Percentiles rank a stretch among this genome's conserved stretches.
These are phyloP conservation scores for Cyberlindnera mississippiensis DNA, from an alignment of 805 yeast species.

Conservation along the genomic window DNA sequence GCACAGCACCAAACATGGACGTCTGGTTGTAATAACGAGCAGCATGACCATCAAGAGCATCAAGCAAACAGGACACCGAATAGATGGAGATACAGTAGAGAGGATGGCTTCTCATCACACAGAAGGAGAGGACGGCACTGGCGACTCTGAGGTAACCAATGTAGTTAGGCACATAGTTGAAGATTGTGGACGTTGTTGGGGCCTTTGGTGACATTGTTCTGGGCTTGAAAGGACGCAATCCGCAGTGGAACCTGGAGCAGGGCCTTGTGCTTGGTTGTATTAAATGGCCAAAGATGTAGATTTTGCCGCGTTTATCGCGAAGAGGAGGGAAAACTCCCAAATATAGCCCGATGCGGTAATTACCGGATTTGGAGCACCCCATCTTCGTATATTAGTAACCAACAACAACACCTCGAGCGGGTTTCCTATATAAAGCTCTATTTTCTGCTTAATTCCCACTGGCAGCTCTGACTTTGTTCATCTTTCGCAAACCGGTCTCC, in stretches of 20 bases:
- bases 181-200: conserved; percentile 49
- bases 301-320: too few species aligned
- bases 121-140: conserved; percentile 75
- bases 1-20: conserved; percentile 90
- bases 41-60: conserved; percentile 94
- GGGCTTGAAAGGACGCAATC: too few species aligned
- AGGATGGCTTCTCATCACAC: conserved; percentile 83
- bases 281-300: too few species aligned
- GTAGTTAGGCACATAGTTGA: conserved; percentile 82
- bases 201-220: conserved; percentile 8
- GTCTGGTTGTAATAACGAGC: conserved; percentile 89
- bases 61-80: conserved; percentile 84
- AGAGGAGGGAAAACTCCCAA: too few species aligned
- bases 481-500: too few species aligned
- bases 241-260: too few species aligned
- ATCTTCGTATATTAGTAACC: too few species aligned
- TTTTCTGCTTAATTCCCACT: too few species aligned
- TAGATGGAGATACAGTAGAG: conserved; percentile 70
- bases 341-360: not conserved
- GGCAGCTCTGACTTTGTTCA: too few species aligned
- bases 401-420: too few species aligned
- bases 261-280: too few species aligned
- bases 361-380: not conserved
- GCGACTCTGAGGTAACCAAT: conserved; percentile 86
- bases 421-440: too few species aligned